Evolutionary conservation across 2,329 filamentous ascomycete species (phyloP).

Genomic region (Colletotrichum liaoningense): DNA sequence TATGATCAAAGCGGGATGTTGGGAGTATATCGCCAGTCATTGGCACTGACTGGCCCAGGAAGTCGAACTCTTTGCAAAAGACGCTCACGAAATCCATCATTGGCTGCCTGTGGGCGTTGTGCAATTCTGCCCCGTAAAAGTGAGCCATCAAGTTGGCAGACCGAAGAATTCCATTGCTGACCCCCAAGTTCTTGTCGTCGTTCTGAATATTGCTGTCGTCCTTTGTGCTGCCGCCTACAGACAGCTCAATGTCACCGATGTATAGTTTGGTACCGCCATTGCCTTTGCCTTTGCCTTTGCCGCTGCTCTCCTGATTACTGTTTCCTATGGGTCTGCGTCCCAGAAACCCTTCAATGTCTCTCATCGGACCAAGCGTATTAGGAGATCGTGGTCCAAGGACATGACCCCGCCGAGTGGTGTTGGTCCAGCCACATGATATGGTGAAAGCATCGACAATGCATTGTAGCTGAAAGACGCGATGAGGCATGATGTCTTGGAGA

Average conservation of each 20-base stretch:
- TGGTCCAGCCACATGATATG: constrained; percentile 56
- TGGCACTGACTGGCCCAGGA: background rate
- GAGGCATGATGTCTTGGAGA: constrained; percentile 53
- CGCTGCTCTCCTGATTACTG: background rate
- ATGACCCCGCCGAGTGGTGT: constrained; percentile 47
- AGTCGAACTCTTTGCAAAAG: background rate
- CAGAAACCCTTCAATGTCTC: constrained; percentile 57
- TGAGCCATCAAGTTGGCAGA: background rate
- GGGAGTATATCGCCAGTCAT: constrained; percentile 41
- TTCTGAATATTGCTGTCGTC: no score
- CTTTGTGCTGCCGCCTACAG: no score
- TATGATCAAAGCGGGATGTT: constrained; percentile 53
- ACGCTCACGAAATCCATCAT: background rate
- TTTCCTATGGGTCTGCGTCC: constrained; percentile 46
- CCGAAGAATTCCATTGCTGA: background rate
- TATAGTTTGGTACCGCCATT: background rate
- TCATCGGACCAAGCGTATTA: constrained; percentile 47
- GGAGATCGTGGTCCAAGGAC: constrained; percentile 47
- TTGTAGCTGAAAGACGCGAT: constrained; percentile 62
- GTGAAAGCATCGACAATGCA: constrained; percentile 61
- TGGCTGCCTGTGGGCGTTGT: background rate
- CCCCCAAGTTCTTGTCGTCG: no score
- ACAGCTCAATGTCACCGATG: no score
- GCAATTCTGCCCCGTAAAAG: background rate
- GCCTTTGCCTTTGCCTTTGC: background rate